Evolutionary conservation across 2,329 filamentous ascomycete species (phyloP), one percentile per base, ranked within the genome.

Genomic region (Pseudocercospora crystallina): DNA sequence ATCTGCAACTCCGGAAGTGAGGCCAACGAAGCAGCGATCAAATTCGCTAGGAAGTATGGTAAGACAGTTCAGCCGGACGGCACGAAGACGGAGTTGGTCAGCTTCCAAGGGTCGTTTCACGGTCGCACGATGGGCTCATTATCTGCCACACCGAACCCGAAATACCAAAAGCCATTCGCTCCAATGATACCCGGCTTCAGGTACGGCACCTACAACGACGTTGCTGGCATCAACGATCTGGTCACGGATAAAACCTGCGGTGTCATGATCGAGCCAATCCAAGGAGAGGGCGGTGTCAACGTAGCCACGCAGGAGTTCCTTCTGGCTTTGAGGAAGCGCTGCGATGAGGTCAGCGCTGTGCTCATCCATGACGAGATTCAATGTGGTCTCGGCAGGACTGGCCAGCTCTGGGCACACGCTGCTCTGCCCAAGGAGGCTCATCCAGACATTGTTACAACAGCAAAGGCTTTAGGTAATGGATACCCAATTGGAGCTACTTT

Each of bases 301-400:
- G 84, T 88, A 9, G 94, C 89, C 2, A 86, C 81, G 0, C 83
- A 87, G 3, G 89, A 90, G 59, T 99, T 97, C 71, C 79, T 99
- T 17, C 70, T 84, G 17, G 87, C 90, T 1, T 80, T 99, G n/a
- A 89, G 90, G 51, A 81, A 81, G 66, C 83, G 91, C 52, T 96
- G 91, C 71, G 86, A 85, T 49, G 86, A 90, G 62, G 90, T 96
- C 30, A 90, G 89, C 44, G 91, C 92, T 1, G 83, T 97, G 3
- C 76, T 99, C 50, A 87, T 96, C 66, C 92, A 94, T 70, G 94
- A 99, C 65, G 94, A 99, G 77, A 99, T 99, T 57, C 94, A 99
- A 73, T 96, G 90, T 70, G 94, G 94, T 46, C 78, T 99, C 31
- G 84, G 85, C 20, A 85, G 94, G 45, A 97, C 94, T 1, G 94